Evolutionary conservation across 2,329 filamentous ascomycete genomes (phyloP), one percentile per base, ranked within the genome.

Genomic region (Phaeosphaeriaceae sp.): DNA sequence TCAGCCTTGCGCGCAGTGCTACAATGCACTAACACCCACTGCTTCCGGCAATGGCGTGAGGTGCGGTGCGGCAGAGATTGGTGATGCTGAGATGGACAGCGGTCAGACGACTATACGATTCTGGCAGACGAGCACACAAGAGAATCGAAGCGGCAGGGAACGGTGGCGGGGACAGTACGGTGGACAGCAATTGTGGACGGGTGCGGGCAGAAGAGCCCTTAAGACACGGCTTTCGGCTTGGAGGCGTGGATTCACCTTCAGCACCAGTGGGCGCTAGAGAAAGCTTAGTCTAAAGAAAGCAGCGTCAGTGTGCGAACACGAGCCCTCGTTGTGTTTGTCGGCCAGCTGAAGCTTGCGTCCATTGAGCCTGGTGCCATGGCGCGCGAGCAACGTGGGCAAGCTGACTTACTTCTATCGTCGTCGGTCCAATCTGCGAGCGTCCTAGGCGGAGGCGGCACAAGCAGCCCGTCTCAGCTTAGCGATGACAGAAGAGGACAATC

Each of bases 11-110:
- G 42, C 63, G 63, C 56, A 40, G 60, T 59, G 55, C 59, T 61
- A 44, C 51, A 15, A 30, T 63, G 63, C 67, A 62, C 59, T 55
- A 58, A 47, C 58, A 60, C 54, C 63, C 60, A 59, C 70, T 61
- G 70, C 65, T 74, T 72, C 60, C 68, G 70, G 67, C 59, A 57
- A 64, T 68, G 66, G 67, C 57, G 63, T 70, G 69, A 69, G 35
- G 35, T n/a, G 35, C 60, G 63, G 44, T 8, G 35, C 60, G 63
- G 44, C 54, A 43, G 28, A 43, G 40, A 64, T 61, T 59, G 53
- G 61, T 53, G 59, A 63, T 65, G 68, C 65, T 59, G 65, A 62
- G 60, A 52, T 55, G 42, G 58, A 26, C 28, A 11, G 52, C 54
- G 47, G 61, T 60, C 61, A 69, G 63, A 63, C 56, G 52, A 21